These are phyloP conservation scores for Rhodomyrtus tomentosa DNA, from an alignment of 345 rosid species.

Conservation along the genomic window DNA sequence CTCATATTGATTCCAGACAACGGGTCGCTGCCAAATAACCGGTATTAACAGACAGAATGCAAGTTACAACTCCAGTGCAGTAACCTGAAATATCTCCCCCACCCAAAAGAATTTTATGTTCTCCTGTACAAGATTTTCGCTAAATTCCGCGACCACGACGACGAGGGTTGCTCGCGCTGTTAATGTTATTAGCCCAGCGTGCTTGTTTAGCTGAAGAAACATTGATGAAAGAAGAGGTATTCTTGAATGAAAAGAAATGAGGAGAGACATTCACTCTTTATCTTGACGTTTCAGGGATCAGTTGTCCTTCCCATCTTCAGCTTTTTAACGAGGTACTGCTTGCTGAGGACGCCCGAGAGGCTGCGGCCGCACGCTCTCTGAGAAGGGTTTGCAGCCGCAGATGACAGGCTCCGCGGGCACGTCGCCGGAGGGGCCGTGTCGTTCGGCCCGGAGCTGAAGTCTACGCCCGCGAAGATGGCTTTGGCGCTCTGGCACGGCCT, in stretches of 20 bases:
- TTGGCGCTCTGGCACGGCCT: slow-evolving; percentile 13
- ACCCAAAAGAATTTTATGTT: neutral
- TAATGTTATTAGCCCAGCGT: neutral
- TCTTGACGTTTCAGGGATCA: neutral
- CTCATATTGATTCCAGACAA: neutral
- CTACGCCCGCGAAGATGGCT: neutral
- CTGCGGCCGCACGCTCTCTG: neutral
- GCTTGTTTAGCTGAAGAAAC: neutral
- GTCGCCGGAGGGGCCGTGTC: neutral
- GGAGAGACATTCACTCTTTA: neutral
- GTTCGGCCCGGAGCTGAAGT: neutral
- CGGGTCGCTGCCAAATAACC: neutral
- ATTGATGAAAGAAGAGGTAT: neutral
- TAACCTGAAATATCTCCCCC: neutral
- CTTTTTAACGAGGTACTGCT: neutral
- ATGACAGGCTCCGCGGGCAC: neutral
- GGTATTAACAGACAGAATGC: neutral
- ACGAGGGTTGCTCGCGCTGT: neutral
- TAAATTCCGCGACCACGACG: neutral
- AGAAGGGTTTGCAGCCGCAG: neutral
- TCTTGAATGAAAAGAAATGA: neutral
- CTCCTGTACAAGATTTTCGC: neutral
- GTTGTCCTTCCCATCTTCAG: neutral
- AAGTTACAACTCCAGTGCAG: neutral
- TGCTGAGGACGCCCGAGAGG: neutral